These are phyloP conservation scores for Stachybotrys chartarum DNA, from an alignment of 2,329 filamentous ascomycete genomes.

Conservation along the genomic window DNA sequence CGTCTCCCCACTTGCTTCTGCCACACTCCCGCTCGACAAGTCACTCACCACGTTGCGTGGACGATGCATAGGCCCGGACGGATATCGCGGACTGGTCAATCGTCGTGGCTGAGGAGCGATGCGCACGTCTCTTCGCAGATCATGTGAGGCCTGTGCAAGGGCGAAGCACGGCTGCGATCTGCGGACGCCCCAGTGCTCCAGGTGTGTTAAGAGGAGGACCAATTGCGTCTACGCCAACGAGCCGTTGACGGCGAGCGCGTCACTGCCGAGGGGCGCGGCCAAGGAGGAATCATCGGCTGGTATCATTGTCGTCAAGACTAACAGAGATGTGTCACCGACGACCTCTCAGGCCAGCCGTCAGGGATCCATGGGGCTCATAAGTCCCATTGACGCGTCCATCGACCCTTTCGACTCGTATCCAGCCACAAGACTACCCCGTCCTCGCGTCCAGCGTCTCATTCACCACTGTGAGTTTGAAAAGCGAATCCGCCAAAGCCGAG, in stretches of 20 bases:
- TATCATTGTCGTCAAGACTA: neutral
- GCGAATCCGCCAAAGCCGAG: neutral
- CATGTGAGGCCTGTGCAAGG: constrained; percentile 48
- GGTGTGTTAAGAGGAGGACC: constrained; percentile 41
- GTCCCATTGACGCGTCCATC: constrained; percentile 25
- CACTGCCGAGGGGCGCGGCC: neutral
- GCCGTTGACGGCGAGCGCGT: constrained; percentile 27
- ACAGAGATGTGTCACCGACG: neutral
- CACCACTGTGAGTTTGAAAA: constrained; percentile 38
- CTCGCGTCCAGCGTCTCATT: constrained; percentile 47
- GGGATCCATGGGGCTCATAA: constrained; percentile 6
- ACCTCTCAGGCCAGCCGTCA: too few species aligned
- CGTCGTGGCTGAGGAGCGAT: constrained; percentile 23
- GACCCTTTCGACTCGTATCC: constrained; percentile 54
- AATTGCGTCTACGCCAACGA: constrained; percentile 47
- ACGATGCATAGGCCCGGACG: neutral
- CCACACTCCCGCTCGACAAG: neutral
- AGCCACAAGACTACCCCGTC: constrained; percentile 40
- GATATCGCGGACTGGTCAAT: neutral
- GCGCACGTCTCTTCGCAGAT: constrained; percentile 49
- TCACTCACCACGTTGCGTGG: neutral
- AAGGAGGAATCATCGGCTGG: neutral
- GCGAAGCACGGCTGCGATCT: constrained; percentile 51
- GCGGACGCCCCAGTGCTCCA: constrained; percentile 44
- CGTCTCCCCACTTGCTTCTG: neutral